phyloP scores from a whole-genome alignment of 31 red algal genomes.

The Porphyra umbilicalis region DNA sequence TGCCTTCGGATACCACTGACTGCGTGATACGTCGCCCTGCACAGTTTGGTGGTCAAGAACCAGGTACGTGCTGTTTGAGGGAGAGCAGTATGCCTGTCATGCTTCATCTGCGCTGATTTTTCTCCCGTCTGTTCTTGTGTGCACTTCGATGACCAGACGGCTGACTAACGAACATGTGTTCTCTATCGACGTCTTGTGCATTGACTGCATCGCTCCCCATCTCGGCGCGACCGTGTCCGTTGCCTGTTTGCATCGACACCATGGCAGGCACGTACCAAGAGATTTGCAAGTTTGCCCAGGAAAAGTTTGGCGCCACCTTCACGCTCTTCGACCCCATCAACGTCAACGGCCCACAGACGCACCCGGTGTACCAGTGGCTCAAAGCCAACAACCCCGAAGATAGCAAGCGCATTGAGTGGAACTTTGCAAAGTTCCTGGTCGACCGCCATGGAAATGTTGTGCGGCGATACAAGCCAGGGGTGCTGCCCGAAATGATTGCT shows the following conservation, averaged over 20 bases:
- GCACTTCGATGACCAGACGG: too few species aligned
- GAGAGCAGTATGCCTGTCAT: too few species aligned
- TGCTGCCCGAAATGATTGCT: constrained; percentile 58
- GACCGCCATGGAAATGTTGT: constrained; percentile 39
- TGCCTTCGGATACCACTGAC: too few species aligned
- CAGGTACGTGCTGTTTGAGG: too few species aligned
- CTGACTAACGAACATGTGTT: too few species aligned
- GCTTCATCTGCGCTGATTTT: too few species aligned
- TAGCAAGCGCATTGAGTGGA: constrained; percentile 60
- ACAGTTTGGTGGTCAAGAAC: not conserved
- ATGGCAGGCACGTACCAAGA: constrained; percentile 55
- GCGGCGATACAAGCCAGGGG: constrained; percentile 60
- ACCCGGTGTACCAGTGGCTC: constrained; percentile 51
- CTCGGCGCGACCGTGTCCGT: too few species aligned
- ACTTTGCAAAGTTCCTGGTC: constrained; percentile 81
- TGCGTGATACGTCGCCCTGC: not conserved
- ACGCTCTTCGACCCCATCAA: constrained; percentile 53
- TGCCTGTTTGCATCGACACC: too few species aligned
- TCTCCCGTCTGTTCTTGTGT: too few species aligned
- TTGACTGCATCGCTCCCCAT: too few species aligned
- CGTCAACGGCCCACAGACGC: constrained; percentile 39
- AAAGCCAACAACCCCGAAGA: constrained; percentile 45
- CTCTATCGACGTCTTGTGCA: too few species aligned
- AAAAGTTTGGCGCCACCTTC: constrained; percentile 63
- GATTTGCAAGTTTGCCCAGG: constrained; percentile 47